Evolutionary conservation across 169 alveolate species (phyloP), one percentile per base, ranked within the genome.

Genomic region (Theileria orientalis): DNA sequence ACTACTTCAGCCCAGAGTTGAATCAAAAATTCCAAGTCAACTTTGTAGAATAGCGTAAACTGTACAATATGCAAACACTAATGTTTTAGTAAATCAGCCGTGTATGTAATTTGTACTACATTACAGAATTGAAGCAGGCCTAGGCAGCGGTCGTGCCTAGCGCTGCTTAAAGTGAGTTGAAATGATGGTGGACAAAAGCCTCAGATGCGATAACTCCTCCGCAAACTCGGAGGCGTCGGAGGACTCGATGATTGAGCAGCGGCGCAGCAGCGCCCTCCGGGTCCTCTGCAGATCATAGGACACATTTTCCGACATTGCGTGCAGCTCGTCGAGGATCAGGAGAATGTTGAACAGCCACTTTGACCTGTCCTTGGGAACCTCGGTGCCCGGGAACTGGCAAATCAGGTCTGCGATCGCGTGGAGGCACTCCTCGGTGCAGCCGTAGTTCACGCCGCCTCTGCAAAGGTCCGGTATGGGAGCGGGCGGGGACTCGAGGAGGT

Each of bases 251-350:
- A 73, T 29, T 7, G 69, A 47, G 1, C 60, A 25, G 11, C 76
- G 25, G 35, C 87, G 19, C 14, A 42, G 51, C 32, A 79, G 23
- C 8, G 87, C 69, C 40, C 87, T 19, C 27, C 76, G 57, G 37
- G 62, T 59, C 41, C 87, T 66, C 66, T 79, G 87, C 0, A 79
- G 74, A 14, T 79, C 87, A 60, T 73, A 79, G 32, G 83, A 70
- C 9, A 71, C 61, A 23, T 76, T 70, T 74, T 82, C 85, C 37
- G 41, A 27, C 62, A 73, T 49, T 30, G 85, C 77, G 32, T 73
- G 85, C 16, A 82, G 84, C 16, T 82, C 89, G 47, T 82, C 89
- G n/a, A 82, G 62, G 19, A 82, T 40, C 41, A 74, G 51, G 8
- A 82, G 52, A 6, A 73, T 40, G 37, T 32, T 13, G 69, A 82